These are phyloP conservation scores for Amanita pseudoporphyria DNA, from an alignment of 768 basidiomycete genomes.

Conservation along the genomic window DNA sequence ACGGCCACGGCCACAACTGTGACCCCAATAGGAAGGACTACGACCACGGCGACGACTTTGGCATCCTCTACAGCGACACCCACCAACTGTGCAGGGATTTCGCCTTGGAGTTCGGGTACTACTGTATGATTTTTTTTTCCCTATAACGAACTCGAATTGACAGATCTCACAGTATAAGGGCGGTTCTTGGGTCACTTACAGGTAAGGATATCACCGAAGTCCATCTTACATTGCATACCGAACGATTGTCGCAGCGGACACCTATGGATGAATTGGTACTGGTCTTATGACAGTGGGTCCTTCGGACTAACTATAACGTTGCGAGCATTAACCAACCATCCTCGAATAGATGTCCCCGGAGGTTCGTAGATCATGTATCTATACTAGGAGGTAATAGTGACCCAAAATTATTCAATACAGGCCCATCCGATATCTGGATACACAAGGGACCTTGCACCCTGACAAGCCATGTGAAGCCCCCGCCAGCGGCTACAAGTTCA, in stretches of 20 bases:
- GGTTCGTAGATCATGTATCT: conserved; percentile 12
- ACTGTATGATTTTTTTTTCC: conserved; percentile 23
- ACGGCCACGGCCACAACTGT: conserved; percentile 9
- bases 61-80: conserved; percentile 10
- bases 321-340: not conserved
- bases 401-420: conserved; percentile 9
- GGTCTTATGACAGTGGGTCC: conserved; percentile 29
- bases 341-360: conserved; percentile 19
- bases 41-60: conserved; percentile 8
- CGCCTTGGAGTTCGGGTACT: conserved; percentile 27
- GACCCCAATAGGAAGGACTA: too few species aligned
- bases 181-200: conserved; percentile 29
- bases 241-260: conserved; percentile 25
- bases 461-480: not conserved
- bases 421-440: conserved; percentile 24
- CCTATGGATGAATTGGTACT: conserved; percentile 42
- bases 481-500: not conserved
- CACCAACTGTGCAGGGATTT: conserved; percentile 29
- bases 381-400: not conserved
- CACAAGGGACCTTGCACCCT: conserved; percentile 22
- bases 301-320: not conserved
- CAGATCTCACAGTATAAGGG: conserved; percentile 27
- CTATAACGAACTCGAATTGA: not conserved
- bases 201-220: conserved; percentile 24
- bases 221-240: not conserved